Base-by-base conservation (phyloP, 2,329 filamentous ascomycete genomes). In the Neoscytalidium dimidiatum region DNA sequence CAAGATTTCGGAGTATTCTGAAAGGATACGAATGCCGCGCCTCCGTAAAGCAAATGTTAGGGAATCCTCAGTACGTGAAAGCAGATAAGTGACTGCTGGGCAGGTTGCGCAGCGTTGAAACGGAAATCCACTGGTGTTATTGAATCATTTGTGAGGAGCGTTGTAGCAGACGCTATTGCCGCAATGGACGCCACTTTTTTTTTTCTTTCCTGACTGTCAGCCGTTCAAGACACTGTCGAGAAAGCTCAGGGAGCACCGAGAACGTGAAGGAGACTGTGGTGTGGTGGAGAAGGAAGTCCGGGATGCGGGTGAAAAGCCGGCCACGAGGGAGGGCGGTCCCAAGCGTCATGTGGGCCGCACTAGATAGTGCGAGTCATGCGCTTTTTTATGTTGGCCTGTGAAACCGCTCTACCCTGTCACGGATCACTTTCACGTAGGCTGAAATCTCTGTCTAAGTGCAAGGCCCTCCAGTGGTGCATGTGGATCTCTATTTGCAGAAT, bases 131-230 rank as follows among this genome's bases (percentile, higher is more conserved):
- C 44, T 23, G 33, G 58, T 73, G 72, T 74, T 74, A 74, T 73
- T 74, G 72, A 71, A 72, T 70, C 72, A 73, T 74, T 67, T 66
- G 64, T 29, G 51, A 41, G 28, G 35, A 23, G 14, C 26, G 43
- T 23, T 43, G 28, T 21, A n/a, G 43, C 23, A 23, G 43, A 21
- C 26, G 35, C 14, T 14, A 14, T 29, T 26, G 61, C 19, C 51
- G 38, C 38, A 61, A 41, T 33, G 38, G 46, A 43, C 51, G 62
- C 62, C 62, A 64, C 62, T 64, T 64, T 64, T 53, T 29, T 64
- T 64, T 64, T 53, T 29, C 35, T 26, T 35, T 6, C 33, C 19
- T 31, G 31, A 26, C 35, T 5, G 5, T 13, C 4, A 33, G 41
- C 38, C 26, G 38, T n/a, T 46, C n/a, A 17, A 13, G 26, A 3